Evolutionary conservation across 2,329 filamentous ascomycete genomes (phyloP).

Genomic region (Didymella arachidicola): DNA sequence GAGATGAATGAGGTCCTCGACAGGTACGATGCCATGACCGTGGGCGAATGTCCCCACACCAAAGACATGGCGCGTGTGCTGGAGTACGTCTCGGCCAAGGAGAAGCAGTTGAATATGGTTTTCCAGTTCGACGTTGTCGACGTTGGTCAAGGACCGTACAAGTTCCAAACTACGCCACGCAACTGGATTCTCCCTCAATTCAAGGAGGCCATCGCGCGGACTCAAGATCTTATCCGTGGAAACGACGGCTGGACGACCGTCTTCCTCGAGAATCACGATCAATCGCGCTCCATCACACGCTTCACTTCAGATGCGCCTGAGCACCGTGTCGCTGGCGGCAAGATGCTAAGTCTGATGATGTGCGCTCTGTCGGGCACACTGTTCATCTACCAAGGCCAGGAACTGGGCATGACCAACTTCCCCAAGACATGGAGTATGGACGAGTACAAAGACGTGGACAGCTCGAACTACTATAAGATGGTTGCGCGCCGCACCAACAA

Average conservation of each 20-base stretch:
- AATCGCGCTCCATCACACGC: slow-evolving; percentile 59
- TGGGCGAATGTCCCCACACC: slow-evolving; percentile 73
- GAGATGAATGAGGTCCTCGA: slow-evolving; percentile 69
- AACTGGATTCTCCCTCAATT: slow-evolving; percentile 45
- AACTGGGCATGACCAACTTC: slow-evolving; percentile 61
- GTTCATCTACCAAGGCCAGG: slow-evolving; percentile 62
- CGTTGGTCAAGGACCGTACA: slow-evolving; percentile 48
- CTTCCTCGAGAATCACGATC: slow-evolving; percentile 64
- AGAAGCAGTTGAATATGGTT: slow-evolving; percentile 72
- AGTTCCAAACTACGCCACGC: slow-evolving; percentile 46
- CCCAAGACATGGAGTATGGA: slow-evolving; percentile 53
- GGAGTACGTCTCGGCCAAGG: slow-evolving; percentile 65
- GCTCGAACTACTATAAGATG: slow-evolving; percentile 61
- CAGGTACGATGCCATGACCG: slow-evolving; percentile 71
- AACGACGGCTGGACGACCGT: slow-evolving; percentile 57
- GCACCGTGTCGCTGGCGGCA: slow-evolving; percentile 57
- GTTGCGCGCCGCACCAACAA: slow-evolving; percentile 36
- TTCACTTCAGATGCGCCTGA: slow-evolving; percentile 58
- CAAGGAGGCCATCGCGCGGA: slow-evolving; percentile 42
- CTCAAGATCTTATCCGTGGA: slow-evolving; percentile 42
- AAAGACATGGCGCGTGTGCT: slow-evolving; percentile 66
- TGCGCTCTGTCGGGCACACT: slow-evolving; percentile 58
- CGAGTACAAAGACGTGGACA: slow-evolving; percentile 63
- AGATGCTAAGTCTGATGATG: slow-evolving; percentile 58
- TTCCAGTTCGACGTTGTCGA: slow-evolving; percentile 60